Conservation (phyloP, 257 asterid species). For the Anisodus acutangulus region DNA sequence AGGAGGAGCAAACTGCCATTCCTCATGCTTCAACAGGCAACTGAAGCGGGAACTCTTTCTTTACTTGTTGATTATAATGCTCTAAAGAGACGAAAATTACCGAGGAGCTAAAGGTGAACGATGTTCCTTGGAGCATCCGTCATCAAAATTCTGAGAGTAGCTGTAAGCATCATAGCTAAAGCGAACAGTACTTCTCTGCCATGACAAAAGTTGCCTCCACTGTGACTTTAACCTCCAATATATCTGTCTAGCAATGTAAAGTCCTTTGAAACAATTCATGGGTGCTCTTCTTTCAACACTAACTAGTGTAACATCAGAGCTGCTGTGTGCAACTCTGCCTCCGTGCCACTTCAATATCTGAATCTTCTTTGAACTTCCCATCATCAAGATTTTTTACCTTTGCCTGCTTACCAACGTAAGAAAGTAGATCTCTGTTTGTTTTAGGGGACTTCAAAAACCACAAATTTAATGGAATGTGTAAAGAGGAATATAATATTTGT, state of each 20-base stretch:
- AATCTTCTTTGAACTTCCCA: constrained; percentile 11
- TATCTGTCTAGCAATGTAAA: constrained; percentile 32
- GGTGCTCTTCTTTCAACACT: constrained; percentile 28
- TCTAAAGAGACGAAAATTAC: neutral
- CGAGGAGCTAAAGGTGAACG: constrained; percentile 55
- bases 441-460: neutral
- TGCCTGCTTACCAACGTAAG: neutral
- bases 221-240: constrained; percentile 45
- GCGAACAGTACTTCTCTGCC: constrained; percentile 37
- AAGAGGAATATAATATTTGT: constrained; percentile 20
- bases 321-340: constrained; percentile 27
- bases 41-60: neutral
- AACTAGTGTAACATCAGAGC: constrained; percentile 29
- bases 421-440: neutral
- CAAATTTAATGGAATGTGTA: neutral
- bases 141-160: constrained; percentile 62
- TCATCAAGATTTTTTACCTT: constrained; percentile 33
- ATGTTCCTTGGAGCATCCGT: constrained; percentile 47
- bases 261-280: neutral
- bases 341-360: constrained; percentile 38
- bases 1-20: neutral
- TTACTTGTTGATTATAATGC: neutral
- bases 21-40: neutral
- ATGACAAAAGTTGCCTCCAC: constrained; percentile 42
- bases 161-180: constrained; percentile 58